These are phyloP conservation scores for Populus deltoides DNA, from an alignment of 345 rosid genomes.

Conservation along the genomic window DNA sequence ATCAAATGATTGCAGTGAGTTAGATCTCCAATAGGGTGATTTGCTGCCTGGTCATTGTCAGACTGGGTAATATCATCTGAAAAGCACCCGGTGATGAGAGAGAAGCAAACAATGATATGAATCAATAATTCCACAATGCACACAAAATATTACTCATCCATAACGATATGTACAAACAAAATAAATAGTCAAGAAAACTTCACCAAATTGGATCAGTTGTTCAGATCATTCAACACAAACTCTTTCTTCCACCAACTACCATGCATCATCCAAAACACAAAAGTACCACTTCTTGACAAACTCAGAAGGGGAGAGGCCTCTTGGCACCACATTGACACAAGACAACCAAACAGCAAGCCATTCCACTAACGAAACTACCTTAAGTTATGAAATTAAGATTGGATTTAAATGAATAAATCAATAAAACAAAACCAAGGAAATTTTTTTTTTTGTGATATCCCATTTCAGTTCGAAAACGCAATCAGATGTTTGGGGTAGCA, in stretches of 20 bases:
- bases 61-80: slow-evolving; percentile 72
- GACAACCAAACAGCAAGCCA: background rate
- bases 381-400: background rate
- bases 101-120: background rate
- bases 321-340: background rate
- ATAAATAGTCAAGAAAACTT: background rate
- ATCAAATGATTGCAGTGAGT: slow-evolving; percentile 22
- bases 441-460: background rate
- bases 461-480: too few relatives aligned
- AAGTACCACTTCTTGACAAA: background rate
- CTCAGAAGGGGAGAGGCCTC: background rate
- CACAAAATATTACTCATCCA: background rate
- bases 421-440: background rate
- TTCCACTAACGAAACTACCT: background rate
- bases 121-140: background rate
- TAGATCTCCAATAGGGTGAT: slow-evolving; percentile 22
- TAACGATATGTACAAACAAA: background rate
- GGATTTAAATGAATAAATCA: background rate
- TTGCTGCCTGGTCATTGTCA: slow-evolving; percentile 36
- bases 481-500: too few relatives aligned
- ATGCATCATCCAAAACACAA: background rate
- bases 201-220: background rate
- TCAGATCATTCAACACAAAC: background rate
- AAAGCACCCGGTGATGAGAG: slow-evolving; percentile 16
- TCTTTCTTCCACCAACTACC: background rate